These are phyloP conservation scores for Medicago lupulina DNA, from an alignment of 306 rosid genomes.

Conservation along the genomic window DNA sequence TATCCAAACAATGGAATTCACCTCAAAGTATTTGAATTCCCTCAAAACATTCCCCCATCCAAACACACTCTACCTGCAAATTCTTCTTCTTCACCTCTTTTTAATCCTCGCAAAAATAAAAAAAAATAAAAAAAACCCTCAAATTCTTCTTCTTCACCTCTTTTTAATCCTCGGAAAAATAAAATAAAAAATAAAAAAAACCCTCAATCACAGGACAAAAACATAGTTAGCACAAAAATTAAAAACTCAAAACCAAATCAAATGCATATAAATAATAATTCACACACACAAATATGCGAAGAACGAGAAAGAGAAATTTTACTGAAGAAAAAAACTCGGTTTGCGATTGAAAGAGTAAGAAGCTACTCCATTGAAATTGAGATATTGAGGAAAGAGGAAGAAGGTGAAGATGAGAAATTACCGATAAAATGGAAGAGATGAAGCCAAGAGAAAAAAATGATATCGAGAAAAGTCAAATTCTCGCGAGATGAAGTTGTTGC, in stretches of 20 bases:
- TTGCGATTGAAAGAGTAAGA: neutral
- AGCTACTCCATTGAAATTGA: too few species aligned
- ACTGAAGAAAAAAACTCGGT: neutral
- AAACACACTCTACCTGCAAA: too few species aligned
- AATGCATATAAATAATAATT: slow-evolving; percentile 51
- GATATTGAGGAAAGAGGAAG: too few species aligned
- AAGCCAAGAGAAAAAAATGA: slow-evolving; percentile 60
- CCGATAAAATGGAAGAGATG: slow-evolving; percentile 47
- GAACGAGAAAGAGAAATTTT: slow-evolving; percentile 32
- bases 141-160: slow-evolving; percentile 55
- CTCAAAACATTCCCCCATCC: too few species aligned
- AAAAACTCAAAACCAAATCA: slow-evolving; percentile 36
- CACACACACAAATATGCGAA: slow-evolving; percentile 1
- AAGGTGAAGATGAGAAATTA: slow-evolving; percentile 38
- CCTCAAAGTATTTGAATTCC: too few species aligned
- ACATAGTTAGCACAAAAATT: slow-evolving; percentile 39
- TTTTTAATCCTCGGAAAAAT: slow-evolving; percentile 53
- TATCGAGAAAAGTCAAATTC: slow-evolving; percentile 55
- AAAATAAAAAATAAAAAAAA: too few species aligned
- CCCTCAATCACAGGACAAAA: slow-evolving; percentile 54
- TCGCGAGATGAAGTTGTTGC: slow-evolving; percentile 19
- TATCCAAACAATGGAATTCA: too few species aligned
- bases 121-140: too few species aligned
- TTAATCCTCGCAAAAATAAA: slow-evolving; percentile 55
- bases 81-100: slow-evolving; percentile 53